Percentiles rank a stretch among this genome's conserved stretches.
These are phyloP conservation scores for Suillus subalutaceus DNA, from an alignment of 768 basidiomycete species.

Conservation along the genomic window DNA sequence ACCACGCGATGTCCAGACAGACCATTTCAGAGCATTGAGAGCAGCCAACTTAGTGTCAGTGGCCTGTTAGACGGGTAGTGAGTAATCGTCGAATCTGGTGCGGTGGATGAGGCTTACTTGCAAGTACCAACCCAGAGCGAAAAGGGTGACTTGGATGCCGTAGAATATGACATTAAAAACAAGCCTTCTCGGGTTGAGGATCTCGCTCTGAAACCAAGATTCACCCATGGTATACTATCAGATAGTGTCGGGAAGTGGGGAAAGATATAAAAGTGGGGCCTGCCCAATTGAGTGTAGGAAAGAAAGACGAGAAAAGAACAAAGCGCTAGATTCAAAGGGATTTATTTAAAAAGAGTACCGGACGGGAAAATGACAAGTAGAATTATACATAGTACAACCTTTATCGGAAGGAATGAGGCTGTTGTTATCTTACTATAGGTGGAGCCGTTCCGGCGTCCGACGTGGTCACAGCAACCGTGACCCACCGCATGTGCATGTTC, in stretches of 20 bases:
- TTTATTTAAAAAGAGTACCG: constrained; percentile 3
- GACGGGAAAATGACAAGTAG: constrained; percentile 6
- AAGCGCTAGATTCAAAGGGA: neutral
- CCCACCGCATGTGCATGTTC: too few species aligned
- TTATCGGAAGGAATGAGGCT: neutral
- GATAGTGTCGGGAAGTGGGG: neutral
- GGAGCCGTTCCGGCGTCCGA: constrained; percentile 6
- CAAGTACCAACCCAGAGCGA: constrained; percentile 87
- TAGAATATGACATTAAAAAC: constrained; percentile 81
- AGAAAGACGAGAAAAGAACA: constrained; percentile 8
- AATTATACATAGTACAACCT: constrained; percentile 1
- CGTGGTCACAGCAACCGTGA: constrained; percentile 10
- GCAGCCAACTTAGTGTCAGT: constrained; percentile 65
- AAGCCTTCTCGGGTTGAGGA: constrained; percentile 64
- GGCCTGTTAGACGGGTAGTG: constrained; percentile 40
- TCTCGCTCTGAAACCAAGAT: constrained; percentile 74
- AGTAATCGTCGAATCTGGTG: neutral
- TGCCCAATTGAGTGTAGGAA: constrained; percentile 3
- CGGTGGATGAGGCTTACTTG: constrained; percentile 51
- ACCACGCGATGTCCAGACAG: constrained; percentile 90
- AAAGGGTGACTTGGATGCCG: constrained; percentile 71
- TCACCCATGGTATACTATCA: constrained; percentile 52
- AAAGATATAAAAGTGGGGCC: constrained; percentile 12
- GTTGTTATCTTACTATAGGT: too few species aligned
- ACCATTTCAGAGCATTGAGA: constrained; percentile 79